A percentile compares a stretch with the other conserved stretches of the same genome.
phyloP scores from a whole-genome alignment of 192 early-diverging fungal genomes.

The Backusella luteola region DNA sequence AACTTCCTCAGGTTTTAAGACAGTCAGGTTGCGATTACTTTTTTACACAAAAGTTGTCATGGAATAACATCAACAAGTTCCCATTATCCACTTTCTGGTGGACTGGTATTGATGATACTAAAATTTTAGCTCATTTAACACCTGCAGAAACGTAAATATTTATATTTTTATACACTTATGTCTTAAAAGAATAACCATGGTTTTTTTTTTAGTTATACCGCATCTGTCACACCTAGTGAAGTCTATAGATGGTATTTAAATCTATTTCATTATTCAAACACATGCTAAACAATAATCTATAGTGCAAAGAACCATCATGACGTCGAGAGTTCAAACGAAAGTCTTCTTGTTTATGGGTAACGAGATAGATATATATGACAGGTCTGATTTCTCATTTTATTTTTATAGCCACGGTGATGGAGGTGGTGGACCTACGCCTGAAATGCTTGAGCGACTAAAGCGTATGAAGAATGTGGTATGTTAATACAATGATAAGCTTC shows the following conservation, averaged over 20 bases:
- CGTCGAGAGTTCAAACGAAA: conserved; percentile 80
- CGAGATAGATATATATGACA: conserved; percentile 6
- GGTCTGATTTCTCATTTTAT: background rate
- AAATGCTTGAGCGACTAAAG: conserved; percentile 81
- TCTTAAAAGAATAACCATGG: background rate
- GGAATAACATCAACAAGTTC: conserved; percentile 99
- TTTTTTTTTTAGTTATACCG: conserved; percentile 26
- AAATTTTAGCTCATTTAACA: conserved; percentile 47
- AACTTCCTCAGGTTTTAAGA: conserved; percentile 90
- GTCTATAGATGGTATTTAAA: conserved; percentile 27
- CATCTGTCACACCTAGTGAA: conserved; percentile 25
- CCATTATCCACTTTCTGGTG: conserved; percentile 97
- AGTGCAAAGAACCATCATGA: conserved; percentile 90
- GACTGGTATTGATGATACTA: conserved; percentile 88
- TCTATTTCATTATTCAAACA: background rate
- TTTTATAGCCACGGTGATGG: conserved; percentile 79
- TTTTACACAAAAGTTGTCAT: conserved; percentile 99
- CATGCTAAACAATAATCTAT: background rate
- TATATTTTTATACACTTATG: background rate
- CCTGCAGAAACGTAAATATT: conserved; percentile 36
- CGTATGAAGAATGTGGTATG: conserved; percentile 67
- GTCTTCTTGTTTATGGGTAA: conserved; percentile 83
- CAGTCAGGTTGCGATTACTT: conserved; percentile 89
- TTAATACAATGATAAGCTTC: background rate
- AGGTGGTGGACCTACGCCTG: conserved; percentile 83